Conservation (phyloP, 1,284 basidiomycete species). For the Pyrrhoderma lamaoense region DNA sequence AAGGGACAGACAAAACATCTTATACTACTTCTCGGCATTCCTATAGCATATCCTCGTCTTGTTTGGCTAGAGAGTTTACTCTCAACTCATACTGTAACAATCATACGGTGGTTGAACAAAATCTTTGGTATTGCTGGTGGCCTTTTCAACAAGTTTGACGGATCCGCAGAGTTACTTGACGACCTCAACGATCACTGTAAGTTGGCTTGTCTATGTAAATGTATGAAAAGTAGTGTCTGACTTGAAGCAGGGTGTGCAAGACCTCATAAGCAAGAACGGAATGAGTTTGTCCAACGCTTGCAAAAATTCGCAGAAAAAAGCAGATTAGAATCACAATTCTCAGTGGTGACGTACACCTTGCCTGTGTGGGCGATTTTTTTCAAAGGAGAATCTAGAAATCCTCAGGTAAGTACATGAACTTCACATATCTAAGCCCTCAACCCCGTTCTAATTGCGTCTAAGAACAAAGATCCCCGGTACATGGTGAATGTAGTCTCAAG, state of each 20-base stretch:
- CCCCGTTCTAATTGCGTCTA: conserved; percentile 1
- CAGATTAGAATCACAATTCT: conserved; percentile 29
- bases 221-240: neutral
- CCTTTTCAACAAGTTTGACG: conserved; percentile 28
- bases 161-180: conserved; percentile 30
- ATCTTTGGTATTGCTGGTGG: conserved; percentile 20
- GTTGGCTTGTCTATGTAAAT: neutral
- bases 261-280: conserved; percentile 37
- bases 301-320: conserved; percentile 25
- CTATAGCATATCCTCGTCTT: conserved; percentile 24
- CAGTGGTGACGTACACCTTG: conserved; percentile 30
- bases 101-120: conserved; percentile 19
- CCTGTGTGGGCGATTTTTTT: conserved; percentile 24
- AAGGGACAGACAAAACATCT: conserved; percentile 25
- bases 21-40: conserved; percentile 28
- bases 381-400: conserved; percentile 22
- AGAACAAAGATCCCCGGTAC: conserved; percentile 28
- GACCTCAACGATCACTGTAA: conserved; percentile 30
- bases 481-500: conserved; percentile 30
- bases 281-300: conserved; percentile 31
- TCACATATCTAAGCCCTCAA: neutral
- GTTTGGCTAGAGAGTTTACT: conserved; percentile 24
- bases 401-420: conserved; percentile 19
- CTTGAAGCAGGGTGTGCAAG: conserved; percentile 24
- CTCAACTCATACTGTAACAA: conserved; percentile 16